Percentiles rank a stretch among this genome's conserved stretches.
These are phyloP conservation scores for Lepiota venenata DNA, from an alignment of 768 basidiomycete genomes.

Conservation along the genomic window DNA sequence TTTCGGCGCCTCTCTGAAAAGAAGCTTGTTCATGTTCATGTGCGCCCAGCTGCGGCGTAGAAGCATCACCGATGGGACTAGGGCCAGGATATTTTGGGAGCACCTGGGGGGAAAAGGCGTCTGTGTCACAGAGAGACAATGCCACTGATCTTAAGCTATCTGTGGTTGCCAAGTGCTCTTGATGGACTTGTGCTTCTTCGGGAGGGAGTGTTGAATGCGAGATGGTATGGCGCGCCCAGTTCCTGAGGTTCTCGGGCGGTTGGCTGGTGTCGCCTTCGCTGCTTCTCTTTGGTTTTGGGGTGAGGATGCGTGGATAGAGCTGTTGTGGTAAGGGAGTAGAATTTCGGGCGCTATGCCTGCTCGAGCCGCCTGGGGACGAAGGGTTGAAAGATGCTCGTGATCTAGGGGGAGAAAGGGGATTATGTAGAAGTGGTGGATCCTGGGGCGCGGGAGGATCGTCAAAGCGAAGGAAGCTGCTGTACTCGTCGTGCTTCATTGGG, in stretches of 20 bases:
- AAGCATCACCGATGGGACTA: too few species aligned
- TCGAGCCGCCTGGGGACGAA: not conserved
- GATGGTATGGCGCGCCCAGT: not conserved
- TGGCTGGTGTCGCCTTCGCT: not conserved
- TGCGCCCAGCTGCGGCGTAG: too few species aligned
- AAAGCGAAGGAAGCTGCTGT: not conserved
- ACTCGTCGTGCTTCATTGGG: not conserved
- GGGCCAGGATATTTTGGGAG: too few species aligned
- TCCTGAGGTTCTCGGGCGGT: not conserved
- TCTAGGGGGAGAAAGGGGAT: conserved; percentile 6
- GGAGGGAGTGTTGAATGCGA: not conserved
- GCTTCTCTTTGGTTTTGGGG: not conserved
- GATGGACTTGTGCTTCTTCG: not conserved
- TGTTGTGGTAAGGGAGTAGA: not conserved
- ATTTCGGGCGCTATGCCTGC: not conserved
- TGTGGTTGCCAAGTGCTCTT: too few species aligned
- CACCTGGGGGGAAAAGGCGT: too few species aligned
- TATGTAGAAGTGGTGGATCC: conserved; percentile 3
- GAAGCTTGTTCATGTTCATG: too few species aligned
- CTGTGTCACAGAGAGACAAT: too few species aligned
- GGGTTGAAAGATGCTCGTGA: not conserved
- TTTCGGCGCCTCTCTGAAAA: too few species aligned
- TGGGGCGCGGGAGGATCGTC: conserved; percentile 10
- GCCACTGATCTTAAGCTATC: too few species aligned
- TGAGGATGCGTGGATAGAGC: not conserved